phyloP scores from a whole-genome alignment of 164 flowering plant species.

The Pachysandra terminalis region DNA sequence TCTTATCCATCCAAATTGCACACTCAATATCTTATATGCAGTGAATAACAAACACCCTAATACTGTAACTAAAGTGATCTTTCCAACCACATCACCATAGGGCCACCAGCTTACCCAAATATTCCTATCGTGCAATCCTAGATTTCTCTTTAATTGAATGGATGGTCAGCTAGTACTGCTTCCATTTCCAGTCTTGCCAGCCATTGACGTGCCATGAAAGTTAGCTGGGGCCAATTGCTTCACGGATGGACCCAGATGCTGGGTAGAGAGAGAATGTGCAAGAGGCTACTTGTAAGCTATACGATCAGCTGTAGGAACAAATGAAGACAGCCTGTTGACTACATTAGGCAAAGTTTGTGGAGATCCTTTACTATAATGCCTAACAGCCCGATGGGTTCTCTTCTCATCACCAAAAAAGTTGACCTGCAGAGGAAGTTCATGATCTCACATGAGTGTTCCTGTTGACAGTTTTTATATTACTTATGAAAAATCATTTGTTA shows the following conservation, averaged over 20 bases:
- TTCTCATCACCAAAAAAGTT: constrained; percentile 63
- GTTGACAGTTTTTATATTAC: too few relatives aligned
- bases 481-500: too few relatives aligned
- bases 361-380: constrained; percentile 38
- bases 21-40: constrained; percentile 35
- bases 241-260: constrained; percentile 61
- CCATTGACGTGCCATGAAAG: constrained; percentile 41
- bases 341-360: constrained; percentile 24
- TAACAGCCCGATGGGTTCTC: constrained; percentile 30
- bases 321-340: constrained; percentile 44
- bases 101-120: constrained; percentile 50
- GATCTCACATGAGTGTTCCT: background rate
- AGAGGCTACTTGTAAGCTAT: constrained; percentile 40
- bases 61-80: constrained; percentile 35
- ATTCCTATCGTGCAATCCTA: constrained; percentile 41
- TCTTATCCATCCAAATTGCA: constrained; percentile 28
- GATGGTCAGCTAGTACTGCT: constrained; percentile 34
- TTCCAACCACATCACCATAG: constrained; percentile 26
- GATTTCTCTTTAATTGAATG: constrained; percentile 62
- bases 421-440: constrained; percentile 39
- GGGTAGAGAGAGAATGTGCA: constrained; percentile 37
- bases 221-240: constrained; percentile 71
- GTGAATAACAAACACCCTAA: constrained; percentile 58
- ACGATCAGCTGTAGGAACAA: constrained; percentile 34
- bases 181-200: constrained; percentile 30